Conservation (phyloP, 257 asterid genomes). For the Jaltomata sinuosa region DNA sequence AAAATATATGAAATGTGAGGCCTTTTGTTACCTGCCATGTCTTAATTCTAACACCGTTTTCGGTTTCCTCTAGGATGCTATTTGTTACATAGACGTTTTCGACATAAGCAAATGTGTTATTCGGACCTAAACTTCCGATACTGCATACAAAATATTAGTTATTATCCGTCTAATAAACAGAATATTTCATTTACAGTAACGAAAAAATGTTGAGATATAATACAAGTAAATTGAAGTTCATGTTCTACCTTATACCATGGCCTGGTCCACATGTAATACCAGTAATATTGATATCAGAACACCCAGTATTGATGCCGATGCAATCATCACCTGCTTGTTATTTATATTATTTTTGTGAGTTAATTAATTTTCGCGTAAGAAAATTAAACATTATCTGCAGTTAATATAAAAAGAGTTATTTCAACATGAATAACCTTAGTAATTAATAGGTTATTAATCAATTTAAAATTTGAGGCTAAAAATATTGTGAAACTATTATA, state of each 20-base stretch:
- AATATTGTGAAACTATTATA: not conserved
- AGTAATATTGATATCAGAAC: not conserved
- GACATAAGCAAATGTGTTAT: conserved; percentile 4
- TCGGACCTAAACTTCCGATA: conserved; percentile 8
- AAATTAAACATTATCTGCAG: not conserved
- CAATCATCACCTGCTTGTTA: conserved; percentile 14
- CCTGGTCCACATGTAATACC: conserved; percentile 18
- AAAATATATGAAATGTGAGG: no score
- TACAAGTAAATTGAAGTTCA: not conserved
- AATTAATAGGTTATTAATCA: not conserved
- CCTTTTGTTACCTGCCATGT: conserved; percentile 13
- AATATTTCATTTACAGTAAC: not conserved
- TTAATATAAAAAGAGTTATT: not conserved
- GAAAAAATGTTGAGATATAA: not conserved
- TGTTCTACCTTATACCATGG: conserved; percentile 16
- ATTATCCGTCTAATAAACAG: not conserved
- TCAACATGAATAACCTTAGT: not conserved
- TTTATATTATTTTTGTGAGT: not conserved
- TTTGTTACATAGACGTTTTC: not conserved
- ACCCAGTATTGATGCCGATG: conserved; percentile 5
- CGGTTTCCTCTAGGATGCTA: not conserved
- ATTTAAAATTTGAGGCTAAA: not conserved
- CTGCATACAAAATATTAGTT: not conserved
- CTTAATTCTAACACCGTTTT: conserved; percentile 17
- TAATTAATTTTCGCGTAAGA: not conserved